These are phyloP conservation scores for Neonectria ditissima DNA, from an alignment of 2,329 filamentous ascomycete genomes.

Conservation along the genomic window DNA sequence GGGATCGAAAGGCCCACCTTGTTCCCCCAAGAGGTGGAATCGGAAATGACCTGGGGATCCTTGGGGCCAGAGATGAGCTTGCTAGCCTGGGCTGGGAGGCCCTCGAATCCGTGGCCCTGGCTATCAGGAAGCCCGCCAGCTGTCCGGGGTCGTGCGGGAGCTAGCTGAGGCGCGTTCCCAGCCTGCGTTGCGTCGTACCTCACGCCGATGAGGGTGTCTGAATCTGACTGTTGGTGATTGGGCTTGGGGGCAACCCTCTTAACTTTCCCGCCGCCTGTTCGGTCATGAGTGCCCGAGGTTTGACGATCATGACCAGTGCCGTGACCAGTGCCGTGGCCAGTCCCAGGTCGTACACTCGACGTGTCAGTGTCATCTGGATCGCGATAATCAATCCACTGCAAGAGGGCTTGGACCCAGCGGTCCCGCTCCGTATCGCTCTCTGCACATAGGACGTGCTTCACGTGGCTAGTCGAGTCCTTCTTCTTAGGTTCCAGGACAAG, in stretches of 20 bases:
- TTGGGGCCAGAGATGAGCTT: constrained; percentile 83
- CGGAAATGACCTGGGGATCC: constrained; percentile 85
- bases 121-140: constrained; percentile 51
- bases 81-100: constrained; percentile 54
- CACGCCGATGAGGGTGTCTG: constrained; percentile 66
- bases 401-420: constrained; percentile 89
- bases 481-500: constrained; percentile 95
- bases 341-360: constrained; percentile 43
- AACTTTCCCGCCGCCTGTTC: constrained; percentile 35
- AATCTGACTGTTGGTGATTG: constrained; percentile 53
- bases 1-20: constrained; percentile 67
- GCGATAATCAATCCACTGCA: constrained; percentile 87
- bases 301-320: constrained; percentile 54
- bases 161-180: constrained; percentile 62
- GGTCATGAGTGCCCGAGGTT: constrained; percentile 50
- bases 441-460: constrained; percentile 94
- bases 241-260: constrained; percentile 51
- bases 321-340: constrained; percentile 48
- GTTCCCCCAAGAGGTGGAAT: constrained; percentile 88
- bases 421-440: constrained; percentile 95
- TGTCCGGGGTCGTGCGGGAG: constrained; percentile 53
- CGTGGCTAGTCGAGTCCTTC: constrained; percentile 88
- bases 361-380: constrained; percentile 65
- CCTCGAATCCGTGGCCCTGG: constrained; percentile 50
- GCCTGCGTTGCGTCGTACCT: constrained; percentile 68